A percentile compares a stretch with the other conserved stretches of the same genome.
These are phyloP conservation scores for Boechera divaricarpa DNA, from an alignment of 345 rosid genomes.

Conservation along the genomic window DNA sequence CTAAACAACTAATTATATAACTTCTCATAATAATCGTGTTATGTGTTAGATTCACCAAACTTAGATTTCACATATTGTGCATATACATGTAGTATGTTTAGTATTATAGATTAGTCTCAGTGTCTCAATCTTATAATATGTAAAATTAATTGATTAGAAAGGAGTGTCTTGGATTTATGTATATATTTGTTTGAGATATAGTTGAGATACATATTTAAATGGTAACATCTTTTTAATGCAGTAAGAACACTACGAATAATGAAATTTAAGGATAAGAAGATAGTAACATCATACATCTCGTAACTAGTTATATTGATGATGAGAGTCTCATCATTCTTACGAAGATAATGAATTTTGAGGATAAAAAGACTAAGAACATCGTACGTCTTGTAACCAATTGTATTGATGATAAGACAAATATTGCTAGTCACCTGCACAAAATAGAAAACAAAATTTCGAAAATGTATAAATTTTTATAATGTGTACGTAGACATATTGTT, in stretches of 20 bases:
- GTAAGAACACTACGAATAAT: not conserved
- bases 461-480: not conserved
- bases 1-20: not conserved
- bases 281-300: not conserved
- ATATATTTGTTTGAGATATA: not conserved
- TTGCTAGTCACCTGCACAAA: conserved; percentile 5
- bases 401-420: not conserved
- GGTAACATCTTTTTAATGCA: not conserved
- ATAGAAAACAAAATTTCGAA: not conserved
- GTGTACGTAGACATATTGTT: not conserved
- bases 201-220: not conserved
- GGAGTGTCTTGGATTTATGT: not conserved
- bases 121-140: conserved; percentile 6
- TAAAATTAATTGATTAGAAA: not conserved
- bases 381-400: not conserved
- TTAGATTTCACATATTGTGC: not conserved
- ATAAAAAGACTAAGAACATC: conserved; percentile 6
- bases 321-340: not conserved
- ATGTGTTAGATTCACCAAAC: not conserved
- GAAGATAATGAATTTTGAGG: not conserved
- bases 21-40: not conserved
- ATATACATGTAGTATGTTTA: not conserved
- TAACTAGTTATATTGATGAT: not conserved
- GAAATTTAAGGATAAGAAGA: not conserved
- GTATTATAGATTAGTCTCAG: not conserved